Percentiles rank a stretch among this genome's conserved stretches.
These are phyloP conservation scores for Zoysia japonica DNA, from an alignment of 176 grass and related monocot species.

Conservation along the genomic window DNA sequence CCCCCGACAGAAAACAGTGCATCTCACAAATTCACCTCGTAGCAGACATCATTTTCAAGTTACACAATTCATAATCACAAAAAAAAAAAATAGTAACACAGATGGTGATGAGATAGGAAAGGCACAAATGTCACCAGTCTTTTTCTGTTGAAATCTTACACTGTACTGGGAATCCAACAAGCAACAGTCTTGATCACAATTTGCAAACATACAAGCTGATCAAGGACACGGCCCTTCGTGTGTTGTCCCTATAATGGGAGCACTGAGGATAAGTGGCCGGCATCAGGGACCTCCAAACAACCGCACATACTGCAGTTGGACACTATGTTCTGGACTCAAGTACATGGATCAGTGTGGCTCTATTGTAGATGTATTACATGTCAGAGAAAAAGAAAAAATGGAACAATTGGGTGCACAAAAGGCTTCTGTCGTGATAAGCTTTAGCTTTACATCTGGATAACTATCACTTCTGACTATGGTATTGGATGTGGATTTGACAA, in stretches of 20 bases:
- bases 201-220: constrained; percentile 36
- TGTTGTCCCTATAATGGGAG: constrained; percentile 37
- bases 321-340: constrained; percentile 31
- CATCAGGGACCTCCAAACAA: constrained; percentile 45
- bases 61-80: constrained; percentile 29
- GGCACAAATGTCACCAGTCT: constrained; percentile 29
- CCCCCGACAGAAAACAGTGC: not conserved
- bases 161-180: constrained; percentile 32
- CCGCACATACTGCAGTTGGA: not conserved
- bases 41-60: constrained; percentile 29
- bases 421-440: constrained; percentile 13
- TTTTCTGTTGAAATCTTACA: constrained; percentile 35
- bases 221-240: constrained; percentile 1
- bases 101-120: not conserved
- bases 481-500: constrained; percentile 19
- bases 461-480: constrained; percentile 34
- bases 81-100: constrained; percentile 24
- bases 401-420: too few species aligned
- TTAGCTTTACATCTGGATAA: constrained; percentile 52
- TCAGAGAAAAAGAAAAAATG: constrained; percentile 8
- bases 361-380: constrained; percentile 32
- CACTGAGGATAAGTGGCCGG: constrained; percentile 38
- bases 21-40: not conserved
- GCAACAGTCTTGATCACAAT: constrained; percentile 4
- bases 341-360: constrained; percentile 24